These are phyloP conservation scores for Suillus hirtellus DNA, from an alignment of 768 basidiomycete genomes.

Conservation along the genomic window DNA sequence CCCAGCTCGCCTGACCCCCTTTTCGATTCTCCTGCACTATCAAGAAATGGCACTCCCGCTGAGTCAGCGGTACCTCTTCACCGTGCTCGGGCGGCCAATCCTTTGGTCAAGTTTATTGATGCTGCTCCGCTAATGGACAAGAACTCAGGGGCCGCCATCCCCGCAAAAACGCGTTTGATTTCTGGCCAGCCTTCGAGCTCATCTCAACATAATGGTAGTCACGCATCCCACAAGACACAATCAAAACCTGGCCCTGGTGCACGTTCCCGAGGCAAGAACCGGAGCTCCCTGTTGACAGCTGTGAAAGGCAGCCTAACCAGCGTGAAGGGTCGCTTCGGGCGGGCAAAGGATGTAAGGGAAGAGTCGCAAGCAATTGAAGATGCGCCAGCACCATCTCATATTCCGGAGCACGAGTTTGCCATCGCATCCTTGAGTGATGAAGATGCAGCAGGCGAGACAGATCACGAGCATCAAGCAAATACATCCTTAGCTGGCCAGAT, in stretches of 20 bases:
- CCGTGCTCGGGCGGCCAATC: slow-evolving; percentile 50
- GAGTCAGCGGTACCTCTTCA: slow-evolving; percentile 35
- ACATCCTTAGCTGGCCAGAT: slow-evolving; percentile 7
- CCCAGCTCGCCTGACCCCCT: slow-evolving; percentile 26
- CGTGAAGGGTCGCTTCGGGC: slow-evolving; percentile 45
- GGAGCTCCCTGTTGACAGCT: slow-evolving; percentile 55
- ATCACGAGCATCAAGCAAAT: slow-evolving; percentile 9
- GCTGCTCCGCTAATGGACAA: slow-evolving; percentile 26
- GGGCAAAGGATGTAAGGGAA: slow-evolving; percentile 18
- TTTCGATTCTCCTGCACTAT: slow-evolving; percentile 27
- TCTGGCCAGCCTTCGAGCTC: slow-evolving; percentile 17
- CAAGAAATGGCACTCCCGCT: slow-evolving; percentile 14
- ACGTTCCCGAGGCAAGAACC: slow-evolving; percentile 40
- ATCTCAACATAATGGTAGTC: slow-evolving; percentile 16
- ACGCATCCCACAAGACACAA: slow-evolving; percentile 15
- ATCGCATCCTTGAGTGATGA: slow-evolving; percentile 24
- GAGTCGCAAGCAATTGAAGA: slow-evolving; percentile 24
- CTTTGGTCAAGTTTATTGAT: slow-evolving; percentile 55
- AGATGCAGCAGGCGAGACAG: slow-evolving; percentile 14
- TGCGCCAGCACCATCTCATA: not conserved
- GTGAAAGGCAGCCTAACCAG: slow-evolving; percentile 53
- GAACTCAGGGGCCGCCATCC: slow-evolving; percentile 41
- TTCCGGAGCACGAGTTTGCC: slow-evolving; percentile 12
- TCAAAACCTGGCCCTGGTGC: slow-evolving; percentile 52
- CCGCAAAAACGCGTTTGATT: slow-evolving; percentile 50